Evolutionary conservation across 1,139 yeast genomes (phyloP), one percentile per base, ranked within the genome.

Genomic region (Protomyces lactucae-debilis): DNA sequence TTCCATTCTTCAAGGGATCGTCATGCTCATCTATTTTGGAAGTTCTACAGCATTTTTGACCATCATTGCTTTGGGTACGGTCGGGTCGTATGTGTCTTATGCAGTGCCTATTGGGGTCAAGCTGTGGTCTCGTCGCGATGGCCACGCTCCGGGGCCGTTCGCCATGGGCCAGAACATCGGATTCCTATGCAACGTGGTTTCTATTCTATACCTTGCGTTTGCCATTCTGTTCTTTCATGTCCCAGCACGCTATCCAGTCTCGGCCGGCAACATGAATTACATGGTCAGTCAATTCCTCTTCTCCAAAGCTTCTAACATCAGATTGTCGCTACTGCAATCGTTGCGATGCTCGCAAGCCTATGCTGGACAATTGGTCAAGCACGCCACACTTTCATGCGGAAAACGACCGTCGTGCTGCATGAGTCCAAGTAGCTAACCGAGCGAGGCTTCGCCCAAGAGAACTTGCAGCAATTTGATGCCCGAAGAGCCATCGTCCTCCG

Each of bases 11-110:
- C 84, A 90, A 52, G 82, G 83, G 25, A 67, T 83, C 2, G 76
- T 88, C 91, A 1, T 73, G 84, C 18, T 77, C 87, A 52, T 86
- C 93, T 5, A 69, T 64, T 76, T 89, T 54, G 76, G 88, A 0
- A 87, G 95, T 0, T 78, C 84, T 2, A 83, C 91, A 3, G 95
- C 95, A 0, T 87, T 88, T 76, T 86, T 86, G 73, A 91, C 96
- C 1, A 88, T 88, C 73, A 83, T 89, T 77, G 95, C 96, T 0
- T 86, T 92, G n/a, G 88, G 95, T 3, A 95, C 89, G 0, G 81
- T 88, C 48, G 83, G 92, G 1, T 77, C 88, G 67, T 85, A 91
- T 63, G 79, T 87, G 35, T 90, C 95, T 1, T 87, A 90, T 69
- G 86, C 90, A 1, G 82, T 89, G 10, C 96, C 96, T 1, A 84